phyloP scores from a whole-genome alignment of 2,329 filamentous ascomycete species.

The Trichophyton mentagrophytes region DNA sequence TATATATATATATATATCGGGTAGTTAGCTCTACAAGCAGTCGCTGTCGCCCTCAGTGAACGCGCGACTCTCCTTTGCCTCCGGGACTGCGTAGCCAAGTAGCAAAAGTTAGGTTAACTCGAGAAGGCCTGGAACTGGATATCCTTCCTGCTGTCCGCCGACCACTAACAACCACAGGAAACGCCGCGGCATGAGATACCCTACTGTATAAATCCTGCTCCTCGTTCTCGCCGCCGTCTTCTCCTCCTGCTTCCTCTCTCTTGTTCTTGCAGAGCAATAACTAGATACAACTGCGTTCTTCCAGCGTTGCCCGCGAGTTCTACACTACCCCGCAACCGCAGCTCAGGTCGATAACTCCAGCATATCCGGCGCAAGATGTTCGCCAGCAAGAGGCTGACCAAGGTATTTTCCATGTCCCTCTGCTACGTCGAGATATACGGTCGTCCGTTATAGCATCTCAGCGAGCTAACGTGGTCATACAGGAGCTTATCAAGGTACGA shows the following conservation, averaged over 20 bases:
- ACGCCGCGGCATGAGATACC: neutral
- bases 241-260: neutral
- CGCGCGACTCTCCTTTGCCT: no score
- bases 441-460: neutral
- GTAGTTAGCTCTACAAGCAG: no score
- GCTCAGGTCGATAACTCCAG: neutral
- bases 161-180: neutral
- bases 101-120: no score
- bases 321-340: neutral
- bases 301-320: neutral
- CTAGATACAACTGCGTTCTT: neutral
- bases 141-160: neutral
- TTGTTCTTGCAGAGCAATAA: neutral
- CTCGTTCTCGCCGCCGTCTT: neutral
- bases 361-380: constrained; percentile 30
- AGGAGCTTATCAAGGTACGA: constrained; percentile 45
- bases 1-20: no score
- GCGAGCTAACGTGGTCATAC: constrained; percentile 16
- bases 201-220: neutral
- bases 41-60: no score
- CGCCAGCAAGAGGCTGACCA: constrained; percentile 36
- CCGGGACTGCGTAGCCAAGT: no score
- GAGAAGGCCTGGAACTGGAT: no score
- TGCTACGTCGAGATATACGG: neutral
- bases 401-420: constrained; percentile 25